These are phyloP conservation scores for Leptoxyphium fumago DNA, from an alignment of 2,329 filamentous ascomycete genomes.

Conservation along the genomic window DNA sequence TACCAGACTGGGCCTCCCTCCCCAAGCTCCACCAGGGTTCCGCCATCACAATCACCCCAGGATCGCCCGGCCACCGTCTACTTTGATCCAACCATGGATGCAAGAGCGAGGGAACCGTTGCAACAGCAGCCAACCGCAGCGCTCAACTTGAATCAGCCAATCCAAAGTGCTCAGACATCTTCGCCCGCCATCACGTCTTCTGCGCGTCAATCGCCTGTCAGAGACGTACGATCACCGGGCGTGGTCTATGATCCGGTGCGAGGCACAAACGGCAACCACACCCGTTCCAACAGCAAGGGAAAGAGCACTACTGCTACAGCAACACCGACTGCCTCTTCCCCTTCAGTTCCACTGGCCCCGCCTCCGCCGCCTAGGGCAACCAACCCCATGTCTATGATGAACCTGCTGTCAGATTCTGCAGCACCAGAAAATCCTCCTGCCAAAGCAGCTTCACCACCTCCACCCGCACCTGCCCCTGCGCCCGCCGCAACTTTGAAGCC, in stretches of 20 bases:
- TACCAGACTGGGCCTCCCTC: constrained; percentile 22
- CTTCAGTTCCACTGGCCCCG: constrained; percentile 18
- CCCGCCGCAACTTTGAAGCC: constrained; percentile 2
- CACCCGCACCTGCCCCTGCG: not conserved
- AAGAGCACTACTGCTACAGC: constrained; percentile 1
- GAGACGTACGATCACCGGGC: constrained; percentile 24
- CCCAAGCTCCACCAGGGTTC: constrained; percentile 23
- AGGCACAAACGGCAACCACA: constrained; percentile 13
- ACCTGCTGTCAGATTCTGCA: constrained; percentile 67
- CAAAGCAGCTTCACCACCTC: constrained; percentile 2
- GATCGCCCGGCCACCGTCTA: constrained; percentile 29
- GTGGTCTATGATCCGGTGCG: constrained; percentile 16
- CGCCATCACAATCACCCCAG: constrained; percentile 18
- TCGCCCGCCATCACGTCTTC: constrained; percentile 4
- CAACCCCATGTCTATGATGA: constrained; percentile 91
- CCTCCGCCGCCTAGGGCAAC: constrained; percentile 41
- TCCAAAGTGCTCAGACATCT: constrained; percentile 5
- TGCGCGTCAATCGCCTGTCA: constrained; percentile 1
- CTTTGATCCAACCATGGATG: constrained; percentile 31
- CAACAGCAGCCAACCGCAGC: too few species aligned
- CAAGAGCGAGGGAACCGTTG: too few species aligned
- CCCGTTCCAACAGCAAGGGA: constrained; percentile 12
- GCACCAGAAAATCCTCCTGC: constrained; percentile 1
- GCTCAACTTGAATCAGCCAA: too few species aligned
- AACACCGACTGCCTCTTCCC: not conserved